Base-by-base conservation (phyloP, 2,329 filamentous ascomycete genomes). In the Karstenula rhodostoma region DNA sequence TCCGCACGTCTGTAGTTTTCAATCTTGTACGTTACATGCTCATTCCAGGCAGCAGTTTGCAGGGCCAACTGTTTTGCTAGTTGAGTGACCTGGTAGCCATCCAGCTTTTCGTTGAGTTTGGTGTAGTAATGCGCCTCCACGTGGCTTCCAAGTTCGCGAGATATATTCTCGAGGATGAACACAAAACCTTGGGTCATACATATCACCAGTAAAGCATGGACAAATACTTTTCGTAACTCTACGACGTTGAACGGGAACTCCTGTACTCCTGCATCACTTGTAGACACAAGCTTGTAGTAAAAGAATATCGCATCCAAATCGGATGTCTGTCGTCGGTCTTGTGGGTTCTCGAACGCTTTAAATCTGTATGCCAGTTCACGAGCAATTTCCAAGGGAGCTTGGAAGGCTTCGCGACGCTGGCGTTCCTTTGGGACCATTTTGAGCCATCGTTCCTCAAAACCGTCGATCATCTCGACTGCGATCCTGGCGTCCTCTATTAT, bases 401-500 rank as follows among this genome's bases (percentile, higher is more conserved):
- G 35, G 27, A 52, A 52, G 12, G 35, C 27, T 19, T 35, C 4
- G 32, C 5, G 25, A 19, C n/a, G 49, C 49, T 52, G 6, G 29
- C 17, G 49, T n/a, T 52, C 49, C 12, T 37, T 52, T 6, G 49
- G 49, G n/a, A 52, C 27, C 27, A 52, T 35, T 19, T 19, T 19
- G 17, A 52, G 25, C 49, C 49, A 52, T 27, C 27, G 27, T 19
- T 52, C 49, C 22, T 52, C 49, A 19, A 52, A 52, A 19, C 37
- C 49, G 23, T 52, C 49, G 4, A 52, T 52, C 29, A 15, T 52
- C 22, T 52, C 22, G 49, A 52, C 32, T 37, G 49, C 49, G n/a
- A 37, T 52, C 10, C 49, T 27, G 5, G 49, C 49, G 15, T 52
- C n/a, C 4, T 52, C 27, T 13, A n/a, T 8, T 29, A 52, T 52